These are phyloP conservation scores for Aspergillus eucalypticola DNA, from an alignment of 2,329 filamentous ascomycete species.

Conservation along the genomic window DNA sequence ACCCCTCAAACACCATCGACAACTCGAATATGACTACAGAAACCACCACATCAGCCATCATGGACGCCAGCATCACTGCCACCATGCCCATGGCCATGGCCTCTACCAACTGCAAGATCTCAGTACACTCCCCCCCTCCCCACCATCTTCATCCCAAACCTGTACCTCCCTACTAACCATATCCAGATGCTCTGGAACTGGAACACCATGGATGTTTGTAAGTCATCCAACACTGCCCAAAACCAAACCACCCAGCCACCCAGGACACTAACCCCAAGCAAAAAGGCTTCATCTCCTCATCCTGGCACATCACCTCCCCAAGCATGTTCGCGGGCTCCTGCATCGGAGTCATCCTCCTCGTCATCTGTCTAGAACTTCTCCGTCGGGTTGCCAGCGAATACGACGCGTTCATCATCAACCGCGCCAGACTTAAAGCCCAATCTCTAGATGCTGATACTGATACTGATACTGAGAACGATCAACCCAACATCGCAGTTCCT, in stretches of 20 bases:
- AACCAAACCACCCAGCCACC: no score
- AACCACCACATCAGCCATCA: constrained; percentile 4
- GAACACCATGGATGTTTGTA: constrained; percentile 31
- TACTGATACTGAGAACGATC: neutral
- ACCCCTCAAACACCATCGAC: neutral
- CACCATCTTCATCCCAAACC: neutral
- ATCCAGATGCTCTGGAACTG: constrained; percentile 35
- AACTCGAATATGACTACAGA: constrained; percentile 14
- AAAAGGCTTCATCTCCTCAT: constrained; percentile 64
- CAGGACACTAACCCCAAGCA: neutral
- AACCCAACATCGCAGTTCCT: neutral
- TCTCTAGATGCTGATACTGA: constrained; percentile 17
- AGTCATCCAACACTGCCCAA: neutral
- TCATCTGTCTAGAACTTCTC: constrained; percentile 70
- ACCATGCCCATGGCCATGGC: constrained; percentile 31
- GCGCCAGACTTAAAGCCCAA: constrained; percentile 41
- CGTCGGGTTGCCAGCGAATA: constrained; percentile 72
- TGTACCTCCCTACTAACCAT: neutral
- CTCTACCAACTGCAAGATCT: constrained; percentile 30
- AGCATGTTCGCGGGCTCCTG: constrained; percentile 79
- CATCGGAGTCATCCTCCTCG: constrained; percentile 74
- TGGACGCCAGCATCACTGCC: constrained; percentile 9
- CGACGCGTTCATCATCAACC: constrained; percentile 64
- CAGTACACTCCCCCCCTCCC: constrained; percentile 16
- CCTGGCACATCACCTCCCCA: constrained; percentile 69